Evolutionary conservation across 2,329 filamentous ascomycete species (phyloP).

Genomic region (Sphaerostilbella broomeana): DNA sequence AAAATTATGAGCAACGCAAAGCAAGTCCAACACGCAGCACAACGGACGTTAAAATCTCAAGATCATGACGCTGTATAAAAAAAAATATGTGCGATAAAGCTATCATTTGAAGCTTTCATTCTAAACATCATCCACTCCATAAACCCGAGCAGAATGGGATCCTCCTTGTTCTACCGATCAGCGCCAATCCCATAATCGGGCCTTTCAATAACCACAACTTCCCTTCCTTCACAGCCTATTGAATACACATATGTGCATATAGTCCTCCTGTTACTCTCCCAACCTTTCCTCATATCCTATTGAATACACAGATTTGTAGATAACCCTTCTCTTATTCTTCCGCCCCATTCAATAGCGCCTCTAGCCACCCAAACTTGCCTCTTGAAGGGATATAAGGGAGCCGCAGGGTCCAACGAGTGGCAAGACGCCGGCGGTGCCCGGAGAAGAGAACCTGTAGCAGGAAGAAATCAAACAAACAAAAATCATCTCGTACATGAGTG

Average conservation of each 20-base stretch:
- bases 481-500: constrained; percentile 8
- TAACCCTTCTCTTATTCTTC: no score
- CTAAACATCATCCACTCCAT: constrained; percentile 8
- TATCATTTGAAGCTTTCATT: constrained; percentile 13
- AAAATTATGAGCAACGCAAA: no score
- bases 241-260: no score
- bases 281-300: not conserved
- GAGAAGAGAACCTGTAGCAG: constrained; percentile 1
- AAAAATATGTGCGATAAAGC: not conserved
- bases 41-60: no score
- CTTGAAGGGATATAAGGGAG: no score
- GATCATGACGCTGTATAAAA: no score
- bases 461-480: constrained; percentile 15
- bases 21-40: no score
- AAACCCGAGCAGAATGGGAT: constrained; percentile 7
- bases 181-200: constrained; percentile 2
- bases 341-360: no score
- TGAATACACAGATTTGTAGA: no score
- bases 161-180: constrained; percentile 11
- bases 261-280: not conserved
- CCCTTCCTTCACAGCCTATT: not conserved
- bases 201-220: not conserved
- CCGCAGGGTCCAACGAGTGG: not conserved
- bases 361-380: no score
- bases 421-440: not conserved